Evolutionary conservation across 352 stramenopile species (phyloP), one percentile per base, ranked within the genome.

Genomic region (Pythium coloratum): DNA sequence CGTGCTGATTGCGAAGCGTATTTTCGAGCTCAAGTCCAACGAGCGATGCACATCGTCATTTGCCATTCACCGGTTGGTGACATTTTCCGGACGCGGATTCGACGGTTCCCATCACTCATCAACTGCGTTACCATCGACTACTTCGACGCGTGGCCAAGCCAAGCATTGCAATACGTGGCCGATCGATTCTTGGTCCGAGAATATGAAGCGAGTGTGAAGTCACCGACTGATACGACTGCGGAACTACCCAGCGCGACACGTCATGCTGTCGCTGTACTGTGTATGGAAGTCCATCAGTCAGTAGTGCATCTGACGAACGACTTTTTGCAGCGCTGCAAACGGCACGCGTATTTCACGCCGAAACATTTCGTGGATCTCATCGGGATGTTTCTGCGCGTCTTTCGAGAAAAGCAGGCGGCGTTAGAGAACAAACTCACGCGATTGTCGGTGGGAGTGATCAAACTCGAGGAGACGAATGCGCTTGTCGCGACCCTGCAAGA

Each of bases 41-140:
- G 79, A 6, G 84, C 93, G 26, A 80, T 98, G 56, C 93, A 98
- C 66, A 76, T 98, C 30, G 87, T 97, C n/a, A 66, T 98, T 6
- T 97, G 90, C 46, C 88, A 98, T 66, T 94, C 83, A 13, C 94
- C 92, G 1, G 82, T 90, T 18, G 76, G 81, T 16, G 81, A 93
- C 47, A 57, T 66, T 6, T 98, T 98, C 68, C 88, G 92, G 0
- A 79, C 75, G 2, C 81, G 89, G 2, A 82, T 98, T 20, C 82
- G 92, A 3, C 94, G 97, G 67, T 98, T 98, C 30, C 94, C 94
- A 16, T 92, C 92, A 6, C 68, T 98, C 5, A 88, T 98, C 33
- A 98, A 98, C 69, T 98, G 94, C 68, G 97, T 87, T 24, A 98
- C 92, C 0, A 97, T 97, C 47, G 89, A 97, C 56, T 98, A 85